A percentile compares a stretch with the other conserved stretches of the same genome.
phyloP scores from a whole-genome alignment of 192 early-diverging fungal species.

The Coemansia asiatica region DNA sequence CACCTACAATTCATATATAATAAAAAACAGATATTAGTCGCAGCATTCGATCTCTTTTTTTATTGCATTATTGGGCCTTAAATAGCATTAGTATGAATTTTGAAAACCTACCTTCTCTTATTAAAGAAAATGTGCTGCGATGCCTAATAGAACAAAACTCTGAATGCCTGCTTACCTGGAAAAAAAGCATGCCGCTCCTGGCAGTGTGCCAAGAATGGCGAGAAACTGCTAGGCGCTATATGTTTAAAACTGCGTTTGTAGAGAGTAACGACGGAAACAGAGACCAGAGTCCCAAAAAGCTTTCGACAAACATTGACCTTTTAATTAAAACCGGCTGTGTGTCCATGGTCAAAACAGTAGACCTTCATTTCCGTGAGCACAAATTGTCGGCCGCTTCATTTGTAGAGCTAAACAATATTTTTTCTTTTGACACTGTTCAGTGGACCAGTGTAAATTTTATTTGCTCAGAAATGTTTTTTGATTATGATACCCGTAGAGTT shows the following conservation, averaged over 20 bases:
- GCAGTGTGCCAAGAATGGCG: conserved; percentile 8
- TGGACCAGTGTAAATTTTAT: neutral
- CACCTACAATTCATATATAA: neutral
- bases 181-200: conserved; percentile 3
- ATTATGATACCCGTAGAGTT: neutral
- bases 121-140: conserved; percentile 4
- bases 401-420: neutral
- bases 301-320: conserved; percentile 2
- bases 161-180: conserved; percentile 3
- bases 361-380: neutral
- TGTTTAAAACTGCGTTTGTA: conserved; percentile 1
- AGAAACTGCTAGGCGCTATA: neutral
- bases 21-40: neutral
- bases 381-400: neutral
- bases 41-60: neutral
- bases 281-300: neutral
- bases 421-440: neutral
- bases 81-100: neutral
- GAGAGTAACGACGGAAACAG: neutral
- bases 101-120: neutral
- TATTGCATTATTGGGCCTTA: neutral
- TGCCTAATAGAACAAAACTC: conserved; percentile 2
- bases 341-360: neutral
- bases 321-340: neutral
- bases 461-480: neutral